Conservation (phyloP, 2,329 filamentous ascomycete genomes). For the Ramichloridium luteum region DNA sequence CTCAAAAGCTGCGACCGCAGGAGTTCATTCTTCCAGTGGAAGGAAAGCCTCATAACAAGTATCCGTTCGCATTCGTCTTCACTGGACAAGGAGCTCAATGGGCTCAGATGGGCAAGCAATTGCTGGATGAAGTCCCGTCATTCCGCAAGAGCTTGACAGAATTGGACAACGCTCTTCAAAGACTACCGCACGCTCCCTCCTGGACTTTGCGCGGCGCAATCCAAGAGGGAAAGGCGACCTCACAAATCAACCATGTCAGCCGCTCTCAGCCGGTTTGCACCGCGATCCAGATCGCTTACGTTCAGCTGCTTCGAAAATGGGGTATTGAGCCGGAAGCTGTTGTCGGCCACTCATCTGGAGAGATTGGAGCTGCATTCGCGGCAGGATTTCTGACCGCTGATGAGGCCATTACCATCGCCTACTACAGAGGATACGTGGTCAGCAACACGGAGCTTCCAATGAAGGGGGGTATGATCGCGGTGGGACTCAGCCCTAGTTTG, state of each 20-base stretch:
- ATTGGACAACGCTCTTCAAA: neutral
- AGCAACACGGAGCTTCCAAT: neutral
- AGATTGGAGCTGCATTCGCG: slow-evolving; percentile 25
- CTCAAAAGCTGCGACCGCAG: neutral
- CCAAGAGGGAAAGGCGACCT: neutral
- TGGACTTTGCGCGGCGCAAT: neutral
- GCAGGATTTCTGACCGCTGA: slow-evolving; percentile 12
- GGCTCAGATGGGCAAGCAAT: slow-evolving; percentile 10
- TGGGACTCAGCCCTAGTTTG: neutral
- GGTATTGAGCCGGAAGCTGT: slow-evolving; percentile 15
- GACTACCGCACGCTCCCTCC: neutral
- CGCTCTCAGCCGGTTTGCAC: slow-evolving; percentile 6
- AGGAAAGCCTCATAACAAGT: too few species aligned
- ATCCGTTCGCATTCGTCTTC: too few species aligned
- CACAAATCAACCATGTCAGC: slow-evolving; percentile 3
- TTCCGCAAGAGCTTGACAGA: slow-evolving; percentile 4
- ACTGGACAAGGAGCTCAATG: slow-evolving; percentile 14
- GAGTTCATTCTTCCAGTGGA: neutral
- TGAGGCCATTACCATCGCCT: slow-evolving; percentile 6
- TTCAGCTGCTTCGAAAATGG: slow-evolving; percentile 7
- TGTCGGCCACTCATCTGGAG: slow-evolving; percentile 23
- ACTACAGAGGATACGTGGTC: slow-evolving; percentile 8
- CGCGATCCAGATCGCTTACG: slow-evolving; percentile 8
- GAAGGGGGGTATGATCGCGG: neutral
- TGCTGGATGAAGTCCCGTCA: slow-evolving; percentile 2